Conservation (phyloP, 2,329 filamentous ascomycete species). For the Xylaria sp. region DNA sequence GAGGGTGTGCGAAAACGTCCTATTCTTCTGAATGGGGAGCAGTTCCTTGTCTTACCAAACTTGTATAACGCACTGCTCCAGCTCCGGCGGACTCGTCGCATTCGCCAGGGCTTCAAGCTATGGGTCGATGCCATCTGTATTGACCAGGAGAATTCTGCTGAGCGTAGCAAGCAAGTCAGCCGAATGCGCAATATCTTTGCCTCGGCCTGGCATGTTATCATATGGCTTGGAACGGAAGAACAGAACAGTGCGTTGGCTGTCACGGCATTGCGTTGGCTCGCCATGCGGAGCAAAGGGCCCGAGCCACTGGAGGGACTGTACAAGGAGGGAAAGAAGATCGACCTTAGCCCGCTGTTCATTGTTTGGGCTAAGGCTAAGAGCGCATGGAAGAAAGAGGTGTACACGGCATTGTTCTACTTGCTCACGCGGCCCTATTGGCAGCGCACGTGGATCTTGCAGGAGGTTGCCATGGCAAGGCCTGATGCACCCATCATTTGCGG, state of each 20-base stretch:
- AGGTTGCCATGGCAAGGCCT: not conserved
- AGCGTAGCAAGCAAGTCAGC: slow-evolving; percentile 29
- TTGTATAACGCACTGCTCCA: not conserved
- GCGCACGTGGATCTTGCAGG: slow-evolving; percentile 4
- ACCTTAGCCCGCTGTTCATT: slow-evolving; percentile 1
- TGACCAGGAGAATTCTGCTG: slow-evolving; percentile 22
- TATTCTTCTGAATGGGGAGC: not conserved
- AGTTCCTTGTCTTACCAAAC: not conserved
- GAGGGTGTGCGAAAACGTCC: not conserved
- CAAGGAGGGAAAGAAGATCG: not conserved
- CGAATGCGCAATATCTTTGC: slow-evolving; percentile 34
- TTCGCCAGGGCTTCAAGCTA: slow-evolving; percentile 8
- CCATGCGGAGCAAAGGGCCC: not conserved
- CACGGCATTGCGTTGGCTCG: slow-evolving; percentile 2
- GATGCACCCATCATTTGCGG: slow-evolving; percentile 11
- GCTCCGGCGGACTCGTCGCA: not conserved
- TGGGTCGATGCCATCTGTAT: slow-evolving; percentile 29
- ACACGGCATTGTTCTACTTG: not conserved
- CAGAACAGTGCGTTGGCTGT: not conserved
- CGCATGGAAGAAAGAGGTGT: not conserved
- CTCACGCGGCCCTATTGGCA: slow-evolving; percentile 9
- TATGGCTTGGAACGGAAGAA: slow-evolving; percentile 21
- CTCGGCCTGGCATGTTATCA: slow-evolving; percentile 13
- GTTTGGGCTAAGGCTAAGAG: not conserved
- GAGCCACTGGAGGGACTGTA: not conserved